Evolutionary conservation across 345 rosid species (phyloP).

Genomic region (Turritis glabra): DNA sequence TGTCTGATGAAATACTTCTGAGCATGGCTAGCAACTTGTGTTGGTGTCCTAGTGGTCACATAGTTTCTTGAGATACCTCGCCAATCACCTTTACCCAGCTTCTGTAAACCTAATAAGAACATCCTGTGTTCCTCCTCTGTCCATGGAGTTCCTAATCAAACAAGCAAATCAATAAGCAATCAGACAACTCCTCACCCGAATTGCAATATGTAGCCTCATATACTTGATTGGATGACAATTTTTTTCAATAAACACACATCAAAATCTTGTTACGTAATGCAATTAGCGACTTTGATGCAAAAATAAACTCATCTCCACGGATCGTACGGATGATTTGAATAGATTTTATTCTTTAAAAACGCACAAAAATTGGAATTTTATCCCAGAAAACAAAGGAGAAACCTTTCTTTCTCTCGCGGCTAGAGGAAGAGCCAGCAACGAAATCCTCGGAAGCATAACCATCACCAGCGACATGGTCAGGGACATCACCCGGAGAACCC

Average conservation of each 20-base stretch:
- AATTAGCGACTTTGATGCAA: neutral
- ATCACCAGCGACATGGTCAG: slow-evolving; percentile 67
- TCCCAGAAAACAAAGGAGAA: neutral
- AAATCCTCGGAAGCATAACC: slow-evolving; percentile 98
- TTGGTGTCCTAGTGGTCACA: slow-evolving; percentile 90
- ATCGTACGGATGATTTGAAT: neutral
- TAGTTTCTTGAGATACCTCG: slow-evolving; percentile 92
- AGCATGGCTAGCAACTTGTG: slow-evolving; percentile 99
- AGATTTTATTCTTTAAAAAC: neutral
- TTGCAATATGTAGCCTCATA: neutral
- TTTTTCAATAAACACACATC: neutral
- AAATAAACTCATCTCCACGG: neutral
- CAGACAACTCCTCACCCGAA: neutral
- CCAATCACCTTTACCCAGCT: slow-evolving; percentile 99
- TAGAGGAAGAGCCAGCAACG: slow-evolving; percentile 87
- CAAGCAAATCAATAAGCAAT: neutral
- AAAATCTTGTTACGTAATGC: neutral
- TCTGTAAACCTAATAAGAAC: slow-evolving; percentile 90
- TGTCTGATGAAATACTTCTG: slow-evolving; percentile 96
- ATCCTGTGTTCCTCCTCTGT: slow-evolving; percentile 98
- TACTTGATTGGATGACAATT: neutral
- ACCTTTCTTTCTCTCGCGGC: slow-evolving; percentile 98
- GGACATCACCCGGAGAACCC: slow-evolving; percentile 62
- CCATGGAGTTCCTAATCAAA: slow-evolving; percentile 84
- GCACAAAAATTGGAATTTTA: neutral